phyloP scores from a whole-genome alignment of 306 rosid genomes.

The Vachellia collinsii region DNA sequence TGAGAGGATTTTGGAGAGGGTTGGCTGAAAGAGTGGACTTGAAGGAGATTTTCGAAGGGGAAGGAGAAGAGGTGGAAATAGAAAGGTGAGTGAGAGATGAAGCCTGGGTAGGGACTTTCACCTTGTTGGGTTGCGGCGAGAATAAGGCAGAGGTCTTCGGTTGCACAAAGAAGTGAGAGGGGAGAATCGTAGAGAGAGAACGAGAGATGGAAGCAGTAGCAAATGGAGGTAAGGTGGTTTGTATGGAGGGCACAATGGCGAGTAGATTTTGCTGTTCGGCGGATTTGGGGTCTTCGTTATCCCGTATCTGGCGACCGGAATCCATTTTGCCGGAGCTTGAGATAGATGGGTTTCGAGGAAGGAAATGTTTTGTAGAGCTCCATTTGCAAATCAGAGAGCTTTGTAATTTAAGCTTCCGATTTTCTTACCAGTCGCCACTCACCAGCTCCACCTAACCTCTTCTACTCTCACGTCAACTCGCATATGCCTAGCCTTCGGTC shows the following conservation, averaged over 20 bases:
- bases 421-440: not conserved
- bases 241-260: slow-evolving; percentile 11
- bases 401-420: not conserved
- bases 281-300: slow-evolving; percentile 50
- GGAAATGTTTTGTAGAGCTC: not conserved
- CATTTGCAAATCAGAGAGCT: not conserved
- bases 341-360: not conserved
- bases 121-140: slow-evolving; percentile 51
- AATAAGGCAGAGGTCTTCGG: slow-evolving; percentile 52
- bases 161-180: slow-evolving; percentile 53
- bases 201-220: slow-evolving; percentile 71
- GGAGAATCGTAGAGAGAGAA: slow-evolving; percentile 63
- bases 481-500: not conserved
- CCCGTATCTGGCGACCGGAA: slow-evolving; percentile 38
- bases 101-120: slow-evolving; percentile 83
- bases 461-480: slow-evolving; percentile 14
- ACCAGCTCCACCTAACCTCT: slow-evolving; percentile 29
- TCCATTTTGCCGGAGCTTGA: slow-evolving; percentile 46
- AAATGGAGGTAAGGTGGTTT: slow-evolving; percentile 33
- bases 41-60: slow-evolving; percentile 60
- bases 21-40: slow-evolving; percentile 74
- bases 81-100: slow-evolving; percentile 77
- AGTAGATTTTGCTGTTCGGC: slow-evolving; percentile 49
- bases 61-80: slow-evolving; percentile 54
- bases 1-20: slow-evolving; percentile 73